These are phyloP conservation scores for Phytophthora kernoviae DNA, from an alignment of 352 stramenopile genomes.

Conservation along the genomic window DNA sequence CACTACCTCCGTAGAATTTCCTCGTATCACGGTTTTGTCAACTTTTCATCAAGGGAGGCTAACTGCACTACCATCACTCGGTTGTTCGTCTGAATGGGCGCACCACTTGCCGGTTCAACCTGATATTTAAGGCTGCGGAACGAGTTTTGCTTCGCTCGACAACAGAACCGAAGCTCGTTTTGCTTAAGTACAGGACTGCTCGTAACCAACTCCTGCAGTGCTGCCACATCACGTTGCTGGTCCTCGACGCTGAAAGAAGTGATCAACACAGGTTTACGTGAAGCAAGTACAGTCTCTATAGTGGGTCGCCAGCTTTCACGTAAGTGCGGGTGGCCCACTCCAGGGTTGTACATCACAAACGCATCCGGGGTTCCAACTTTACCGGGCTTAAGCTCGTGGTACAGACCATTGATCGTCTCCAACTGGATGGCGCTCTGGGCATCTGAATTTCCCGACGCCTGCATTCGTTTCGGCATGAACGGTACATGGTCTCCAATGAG, in stretches of 20 bases:
- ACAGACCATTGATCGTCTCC: constrained; percentile 53
- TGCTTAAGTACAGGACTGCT: constrained; percentile 14
- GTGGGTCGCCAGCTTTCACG: constrained; percentile 57
- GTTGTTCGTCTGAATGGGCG: constrained; percentile 62
- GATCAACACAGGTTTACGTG: constrained; percentile 54
- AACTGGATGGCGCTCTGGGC: constrained; percentile 35
- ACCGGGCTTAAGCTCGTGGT: constrained; percentile 44
- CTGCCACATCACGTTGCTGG: constrained; percentile 59
- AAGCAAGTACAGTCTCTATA: constrained; percentile 47
- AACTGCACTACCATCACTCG: constrained; percentile 60
- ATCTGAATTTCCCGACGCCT: constrained; percentile 14
- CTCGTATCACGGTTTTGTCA: constrained; percentile 4
- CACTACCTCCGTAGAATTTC: not conserved
- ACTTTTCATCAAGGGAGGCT: constrained; percentile 5
- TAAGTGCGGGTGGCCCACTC: constrained; percentile 61
- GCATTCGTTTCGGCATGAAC: constrained; percentile 31
- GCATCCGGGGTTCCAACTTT: constrained; percentile 41
- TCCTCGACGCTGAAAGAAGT: constrained; percentile 71
- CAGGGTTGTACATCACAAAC: constrained; percentile 79
- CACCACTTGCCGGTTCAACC: constrained; percentile 42
- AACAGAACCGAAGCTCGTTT: constrained; percentile 34
- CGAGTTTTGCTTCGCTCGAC: constrained; percentile 52
- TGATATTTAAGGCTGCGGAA: constrained; percentile 71
- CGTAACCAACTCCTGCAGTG: constrained; percentile 37
- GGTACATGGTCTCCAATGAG: constrained; percentile 75